Conservation (phyloP, 345 rosid genomes). For the Diplotaxis tenuifolia region DNA sequence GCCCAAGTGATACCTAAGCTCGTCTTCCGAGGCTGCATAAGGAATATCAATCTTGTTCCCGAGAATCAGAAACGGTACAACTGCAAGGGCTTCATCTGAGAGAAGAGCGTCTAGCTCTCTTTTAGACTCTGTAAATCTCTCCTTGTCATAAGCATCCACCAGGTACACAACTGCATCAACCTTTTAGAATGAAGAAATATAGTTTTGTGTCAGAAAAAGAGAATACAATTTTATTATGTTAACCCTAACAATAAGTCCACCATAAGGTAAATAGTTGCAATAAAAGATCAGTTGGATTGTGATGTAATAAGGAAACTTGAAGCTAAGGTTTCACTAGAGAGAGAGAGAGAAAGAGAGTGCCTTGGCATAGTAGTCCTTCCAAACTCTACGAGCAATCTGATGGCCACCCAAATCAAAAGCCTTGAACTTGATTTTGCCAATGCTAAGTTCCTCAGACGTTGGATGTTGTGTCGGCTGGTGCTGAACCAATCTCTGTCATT, state of each 20-base stretch:
- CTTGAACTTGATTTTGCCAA: constrained; percentile 79
- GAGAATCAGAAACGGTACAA: not conserved
- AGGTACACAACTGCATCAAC: not conserved
- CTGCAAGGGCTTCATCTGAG: not conserved
- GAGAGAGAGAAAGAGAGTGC: constrained; percentile 36
- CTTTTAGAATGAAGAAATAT: no score
- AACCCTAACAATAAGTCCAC: no score
- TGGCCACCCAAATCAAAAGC: constrained; percentile 89
- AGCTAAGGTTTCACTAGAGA: no score
- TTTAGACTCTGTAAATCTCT: not conserved
- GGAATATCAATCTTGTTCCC: not conserved
- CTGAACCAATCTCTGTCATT: constrained; percentile 67
- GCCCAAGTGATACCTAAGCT: not conserved
- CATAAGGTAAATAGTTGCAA: no score
- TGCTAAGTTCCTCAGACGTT: constrained; percentile 75
- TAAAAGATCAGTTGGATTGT: no score
- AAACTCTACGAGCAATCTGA: constrained; percentile 79
- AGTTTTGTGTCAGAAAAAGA: no score
- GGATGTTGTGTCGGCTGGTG: constrained; percentile 84
- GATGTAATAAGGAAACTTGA: no score
- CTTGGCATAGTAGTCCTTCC: constrained; percentile 87
- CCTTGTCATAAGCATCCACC: not conserved
- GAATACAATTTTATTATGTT: no score
- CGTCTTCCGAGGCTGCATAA: not conserved
- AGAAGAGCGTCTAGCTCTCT: not conserved